Conservation (phyloP, 2,329 filamentous ascomycete genomes). For the Rutstroemia sp. region DNA sequence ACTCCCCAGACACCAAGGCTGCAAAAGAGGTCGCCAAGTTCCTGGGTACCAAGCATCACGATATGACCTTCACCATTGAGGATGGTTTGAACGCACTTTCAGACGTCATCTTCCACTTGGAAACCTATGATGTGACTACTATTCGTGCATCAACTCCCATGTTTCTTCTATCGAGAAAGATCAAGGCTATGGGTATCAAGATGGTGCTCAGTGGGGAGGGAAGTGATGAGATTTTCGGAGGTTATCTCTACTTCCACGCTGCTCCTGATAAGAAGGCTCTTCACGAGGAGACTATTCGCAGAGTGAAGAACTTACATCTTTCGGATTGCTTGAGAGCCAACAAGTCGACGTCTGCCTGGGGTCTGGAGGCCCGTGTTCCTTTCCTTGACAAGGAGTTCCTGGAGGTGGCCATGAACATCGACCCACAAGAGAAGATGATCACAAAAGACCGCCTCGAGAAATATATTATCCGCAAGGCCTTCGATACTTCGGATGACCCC, state of each 20-base stretch:
- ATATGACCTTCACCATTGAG: conserved; percentile 96
- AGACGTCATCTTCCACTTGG: conserved; percentile 96
- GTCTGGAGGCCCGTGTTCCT: conserved; percentile 92
- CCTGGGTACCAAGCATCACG: conserved; percentile 95
- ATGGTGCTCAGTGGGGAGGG: conserved; percentile 98
- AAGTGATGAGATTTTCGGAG: conserved; percentile 96
- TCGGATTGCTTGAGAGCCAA: conserved; percentile 97
- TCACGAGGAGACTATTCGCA: conserved; percentile 88
- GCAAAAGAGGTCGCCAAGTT: conserved; percentile 92
- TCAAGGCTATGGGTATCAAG: conserved; percentile 99
- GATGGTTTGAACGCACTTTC: conserved; percentile 94
- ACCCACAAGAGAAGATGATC: conserved; percentile 94
- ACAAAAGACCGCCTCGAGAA: conserved; percentile 71
- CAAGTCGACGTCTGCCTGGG: conserved; percentile 98
- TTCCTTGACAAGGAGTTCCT: conserved; percentile 98
- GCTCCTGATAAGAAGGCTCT: conserved; percentile 88
- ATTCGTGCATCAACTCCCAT: conserved; percentile 98
- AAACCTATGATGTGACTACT: conserved; percentile 96
- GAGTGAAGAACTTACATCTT: conserved; percentile 93
- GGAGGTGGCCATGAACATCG: conserved; percentile 85
- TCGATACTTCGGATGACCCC: conserved; percentile 86
- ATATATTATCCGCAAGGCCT: conserved; percentile 95
- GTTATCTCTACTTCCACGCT: conserved; percentile 97
- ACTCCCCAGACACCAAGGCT: conserved; percentile 85
- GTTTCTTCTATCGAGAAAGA: conserved; percentile 96